Base-by-base conservation (phyloP, 176 grass and related monocot species). In the Chrysopogon serrulatus region DNA sequence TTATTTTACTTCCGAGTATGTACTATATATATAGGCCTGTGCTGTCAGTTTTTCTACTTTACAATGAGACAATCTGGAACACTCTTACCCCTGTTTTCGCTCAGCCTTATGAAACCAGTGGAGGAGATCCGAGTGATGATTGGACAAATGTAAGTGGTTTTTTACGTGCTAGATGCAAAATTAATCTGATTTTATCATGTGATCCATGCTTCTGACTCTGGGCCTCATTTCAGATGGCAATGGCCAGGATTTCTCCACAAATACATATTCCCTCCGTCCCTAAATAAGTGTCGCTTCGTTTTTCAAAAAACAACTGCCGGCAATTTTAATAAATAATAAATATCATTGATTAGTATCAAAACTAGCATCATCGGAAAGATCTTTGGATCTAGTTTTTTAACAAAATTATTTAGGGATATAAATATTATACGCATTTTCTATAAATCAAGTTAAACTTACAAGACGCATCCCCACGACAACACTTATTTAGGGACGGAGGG, bases 241-340 rank as follows among this genome's bases (percentile, higher is more conserved):
- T 98, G 95, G 83, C 76, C 90, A 90, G 95, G 84, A n/a, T 98
- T 86, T 90, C 95, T 80, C 88, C 92, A 79, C 89, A 98, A 83
- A 91, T 90, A 89, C 72, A n/a, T n/a, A n/a, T n/a, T n/a, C n/a
- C n/a, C n/a, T n/a, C n/a, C n/a, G n/a, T n/a, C n/a, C n/a, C n/a
- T n/a, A n/a, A n/a, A n/a, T n/a, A n/a, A n/a, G n/a, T n/a, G n/a
- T n/a, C n/a, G n/a, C n/a, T n/a, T n/a, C n/a, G n/a, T n/a, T n/a
- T n/a, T n/a, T n/a, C n/a, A n/a, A n/a, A n/a, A n/a, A n/a, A n/a
- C n/a, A n/a, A n/a, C n/a, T n/a, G n/a, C n/a, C n/a, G n/a, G n/a
- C n/a, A n/a, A n/a, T n/a, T n/a, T n/a, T n/a, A n/a, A n/a, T n/a
- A n/a, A n/a, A n/a, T n/a, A n/a, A n/a, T n/a, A n/a, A n/a, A n/a